phyloP scores from a whole-genome alignment of 208 protist species.

The Acanthamoeba lenticulata region DNA sequence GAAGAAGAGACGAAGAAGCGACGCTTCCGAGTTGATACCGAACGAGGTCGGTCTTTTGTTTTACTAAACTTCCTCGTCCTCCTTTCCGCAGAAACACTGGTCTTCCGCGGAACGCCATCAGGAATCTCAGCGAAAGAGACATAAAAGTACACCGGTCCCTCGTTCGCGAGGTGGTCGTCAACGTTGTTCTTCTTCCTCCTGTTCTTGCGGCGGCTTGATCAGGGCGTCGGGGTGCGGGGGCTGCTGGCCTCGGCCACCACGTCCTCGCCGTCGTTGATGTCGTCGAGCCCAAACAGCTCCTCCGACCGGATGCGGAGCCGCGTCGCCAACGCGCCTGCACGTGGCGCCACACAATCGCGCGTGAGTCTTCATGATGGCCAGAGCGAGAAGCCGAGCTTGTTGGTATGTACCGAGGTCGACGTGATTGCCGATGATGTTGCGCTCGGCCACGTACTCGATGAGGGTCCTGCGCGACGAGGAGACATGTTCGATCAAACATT shows the following conservation, averaged over 20 bases:
- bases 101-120: too few relatives aligned
- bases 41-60: too few relatives aligned
- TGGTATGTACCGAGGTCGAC: neutral
- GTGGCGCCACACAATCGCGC: neutral
- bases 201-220: too few relatives aligned
- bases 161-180: too few relatives aligned
- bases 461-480: neutral
- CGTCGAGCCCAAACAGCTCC: neutral
- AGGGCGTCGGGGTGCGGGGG: neutral
- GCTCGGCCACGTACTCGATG: slow-evolving; percentile 40
- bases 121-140: too few relatives aligned
- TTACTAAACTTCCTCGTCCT: too few relatives aligned
- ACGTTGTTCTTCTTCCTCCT: too few relatives aligned
- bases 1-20: too few relatives aligned
- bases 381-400: neutral
- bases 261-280: neutral
- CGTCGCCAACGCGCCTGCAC: neutral
- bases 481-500: neutral
- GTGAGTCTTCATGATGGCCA: neutral
- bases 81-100: too few relatives aligned
- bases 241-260: neutral
- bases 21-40: too few relatives aligned
- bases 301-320: neutral
- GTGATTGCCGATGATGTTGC: neutral
- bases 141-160: too few relatives aligned